Percentiles rank a stretch among this genome's conserved stretches.
Evolutionary conservation across 2,329 filamentous ascomycete species (phyloP).

Genomic region (Diaporthe vaccinii): DNA sequence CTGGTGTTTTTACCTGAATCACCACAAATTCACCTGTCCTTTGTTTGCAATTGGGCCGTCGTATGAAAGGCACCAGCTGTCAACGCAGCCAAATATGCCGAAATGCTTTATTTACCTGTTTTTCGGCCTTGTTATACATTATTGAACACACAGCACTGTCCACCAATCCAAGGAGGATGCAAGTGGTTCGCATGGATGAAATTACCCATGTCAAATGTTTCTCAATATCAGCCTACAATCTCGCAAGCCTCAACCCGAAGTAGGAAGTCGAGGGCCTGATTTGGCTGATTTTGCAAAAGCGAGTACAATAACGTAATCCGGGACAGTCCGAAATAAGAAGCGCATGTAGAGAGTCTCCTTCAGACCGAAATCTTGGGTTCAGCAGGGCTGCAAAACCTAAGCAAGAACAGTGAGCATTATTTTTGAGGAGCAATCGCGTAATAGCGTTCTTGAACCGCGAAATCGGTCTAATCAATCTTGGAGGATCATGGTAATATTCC

Average conservation of each 20-base stretch:
- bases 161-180: not conserved
- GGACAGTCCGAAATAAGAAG: too few species aligned
- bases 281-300: too few species aligned
- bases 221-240: too few species aligned
- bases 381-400: too few species aligned
- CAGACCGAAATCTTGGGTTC: too few species aligned
- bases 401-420: not conserved
- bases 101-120: not conserved
- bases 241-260: too few species aligned
- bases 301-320: too few species aligned
- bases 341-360: too few species aligned
- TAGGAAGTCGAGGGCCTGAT: too few species aligned
- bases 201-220: too few species aligned
- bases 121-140: not conserved
- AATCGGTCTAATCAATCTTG: not conserved
- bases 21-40: not conserved
- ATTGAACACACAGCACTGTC: not conserved
- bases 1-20: slow-evolving; percentile 4
- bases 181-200: not conserved
- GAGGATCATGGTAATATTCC: not conserved
- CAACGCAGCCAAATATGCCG: not conserved
- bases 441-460: not conserved
- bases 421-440: not conserved
- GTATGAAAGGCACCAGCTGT: not conserved
- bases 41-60: not conserved